Evolutionary conservation across 2,329 filamentous ascomycete species (phyloP).

Genomic region (Graphilbum fragrans): DNA sequence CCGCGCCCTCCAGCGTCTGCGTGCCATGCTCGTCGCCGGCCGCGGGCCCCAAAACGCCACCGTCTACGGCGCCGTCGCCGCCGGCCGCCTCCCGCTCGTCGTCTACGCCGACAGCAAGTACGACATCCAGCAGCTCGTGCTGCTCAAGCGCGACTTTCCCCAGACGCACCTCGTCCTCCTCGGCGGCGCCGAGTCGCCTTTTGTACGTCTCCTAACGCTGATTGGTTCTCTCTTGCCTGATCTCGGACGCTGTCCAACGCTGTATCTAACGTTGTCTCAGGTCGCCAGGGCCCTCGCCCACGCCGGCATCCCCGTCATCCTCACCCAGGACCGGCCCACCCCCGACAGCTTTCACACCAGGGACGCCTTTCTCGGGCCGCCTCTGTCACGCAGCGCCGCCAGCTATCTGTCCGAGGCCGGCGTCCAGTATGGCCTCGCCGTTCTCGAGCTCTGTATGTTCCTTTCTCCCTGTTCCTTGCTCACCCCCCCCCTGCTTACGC

Average conservation of each 20-base stretch:
- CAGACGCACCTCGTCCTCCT: constrained; percentile 21
- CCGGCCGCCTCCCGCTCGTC: constrained; percentile 24
- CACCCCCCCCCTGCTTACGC: neutral
- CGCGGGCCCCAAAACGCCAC: constrained; percentile 19
- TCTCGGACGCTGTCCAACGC: no score
- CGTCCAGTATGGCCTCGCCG: constrained; percentile 22
- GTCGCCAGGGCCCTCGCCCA: constrained; percentile 26
- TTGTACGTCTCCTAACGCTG: no score
- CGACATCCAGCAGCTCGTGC: constrained; percentile 27
- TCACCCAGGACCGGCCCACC: constrained; percentile 20
- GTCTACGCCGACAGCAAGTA: constrained; percentile 27
- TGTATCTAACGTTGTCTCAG: no score
- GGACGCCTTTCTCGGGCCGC: constrained; percentile 26
- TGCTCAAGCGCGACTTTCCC: constrained; percentile 22
- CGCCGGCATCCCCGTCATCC: constrained; percentile 26
- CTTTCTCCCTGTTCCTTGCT: neutral
- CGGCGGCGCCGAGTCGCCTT: constrained; percentile 25
- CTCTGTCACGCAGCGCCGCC: constrained; percentile 24
- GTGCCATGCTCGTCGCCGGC: constrained; percentile 19
- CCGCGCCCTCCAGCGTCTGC: constrained; percentile 18
- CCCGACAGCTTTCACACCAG: constrained; percentile 22
- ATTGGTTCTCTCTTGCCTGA: no score
- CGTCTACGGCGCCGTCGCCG: constrained; percentile 23
- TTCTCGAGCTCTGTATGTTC: constrained; percentile 14
- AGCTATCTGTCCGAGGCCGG: constrained; percentile 26